Percentiles rank a stretch among this genome's conserved stretches.
These are phyloP conservation scores for Mycothermus thermophilus DNA, from an alignment of 495 filamentous ascomycete species.

Conservation along the genomic window DNA sequence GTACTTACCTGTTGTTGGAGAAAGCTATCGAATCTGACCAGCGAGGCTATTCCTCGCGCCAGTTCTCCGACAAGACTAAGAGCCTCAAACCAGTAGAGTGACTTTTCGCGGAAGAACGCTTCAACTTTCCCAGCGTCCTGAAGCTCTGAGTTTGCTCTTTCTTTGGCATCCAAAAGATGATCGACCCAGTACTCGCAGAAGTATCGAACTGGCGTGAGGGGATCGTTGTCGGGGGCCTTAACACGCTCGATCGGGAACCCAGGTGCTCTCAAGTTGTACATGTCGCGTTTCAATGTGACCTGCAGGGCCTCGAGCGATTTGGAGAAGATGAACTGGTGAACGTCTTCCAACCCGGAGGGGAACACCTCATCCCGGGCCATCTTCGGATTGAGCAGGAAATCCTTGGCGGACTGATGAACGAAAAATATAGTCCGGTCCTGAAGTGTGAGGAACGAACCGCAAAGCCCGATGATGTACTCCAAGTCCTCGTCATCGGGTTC, in stretches of 20 bases:
- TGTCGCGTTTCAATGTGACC: background rate
- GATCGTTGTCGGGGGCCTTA: background rate
- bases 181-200: constrained; percentile 4
- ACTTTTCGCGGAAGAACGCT: no score
- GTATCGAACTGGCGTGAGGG: constrained; percentile 3
- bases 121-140: no score
- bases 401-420: constrained; percentile 12
- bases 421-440: no score
- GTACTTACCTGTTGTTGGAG: no score
- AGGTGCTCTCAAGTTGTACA: constrained; percentile 2
- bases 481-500: background rate
- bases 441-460: constrained; percentile 18
- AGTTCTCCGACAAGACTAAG: no score
- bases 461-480: constrained; percentile 8
- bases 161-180: no score
- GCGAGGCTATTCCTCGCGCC: no score
- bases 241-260: constrained; percentile 1
- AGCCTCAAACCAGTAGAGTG: no score
- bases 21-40: no score
- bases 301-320: constrained; percentile 1
- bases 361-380: constrained; percentile 1
- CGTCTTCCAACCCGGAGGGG: background rate
- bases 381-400: constrained; percentile 15
- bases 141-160: no score
- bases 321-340: constrained; percentile 2